phyloP scores from a whole-genome alignment of 2,329 filamentous ascomycete species.

The Fusarium siculi region DNA sequence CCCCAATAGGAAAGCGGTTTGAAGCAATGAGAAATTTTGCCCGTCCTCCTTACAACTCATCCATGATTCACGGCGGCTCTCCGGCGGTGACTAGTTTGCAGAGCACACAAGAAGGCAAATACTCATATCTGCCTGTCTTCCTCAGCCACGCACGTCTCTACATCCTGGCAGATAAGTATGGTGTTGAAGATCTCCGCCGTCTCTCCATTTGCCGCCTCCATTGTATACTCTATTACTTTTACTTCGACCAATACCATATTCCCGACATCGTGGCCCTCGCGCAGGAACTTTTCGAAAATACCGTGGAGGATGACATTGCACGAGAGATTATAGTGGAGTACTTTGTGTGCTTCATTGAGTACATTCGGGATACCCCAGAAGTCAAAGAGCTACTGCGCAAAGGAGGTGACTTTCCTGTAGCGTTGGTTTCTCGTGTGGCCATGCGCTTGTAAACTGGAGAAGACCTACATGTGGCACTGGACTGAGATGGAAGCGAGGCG shows the following conservation, averaged over 20 bases:
- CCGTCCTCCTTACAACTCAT: not conserved
- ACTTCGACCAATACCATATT: slow-evolving; percentile 23
- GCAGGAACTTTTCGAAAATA: slow-evolving; percentile 37
- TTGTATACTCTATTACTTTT: slow-evolving; percentile 20
- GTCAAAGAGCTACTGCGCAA: slow-evolving; percentile 22
- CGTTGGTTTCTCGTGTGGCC: slow-evolving; percentile 28
- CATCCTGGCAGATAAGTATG: slow-evolving; percentile 43
- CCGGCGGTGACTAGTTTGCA: not conserved
- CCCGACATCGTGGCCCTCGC: slow-evolving; percentile 33
- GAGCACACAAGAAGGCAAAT: not conserved
- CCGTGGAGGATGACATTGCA: slow-evolving; percentile 32
- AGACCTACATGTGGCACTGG: not conserved
- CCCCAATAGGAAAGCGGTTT: slow-evolving; percentile 18
- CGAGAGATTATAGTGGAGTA: slow-evolving; percentile 33
- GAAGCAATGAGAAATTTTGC: slow-evolving; percentile 26
- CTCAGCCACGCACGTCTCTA: slow-evolving; percentile 40
- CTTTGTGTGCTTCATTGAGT: slow-evolving; percentile 36
- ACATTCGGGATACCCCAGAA: slow-evolving; percentile 22
- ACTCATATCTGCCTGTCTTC: slow-evolving; percentile 31
- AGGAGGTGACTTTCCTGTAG: slow-evolving; percentile 35
- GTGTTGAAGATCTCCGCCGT: slow-evolving; percentile 24
- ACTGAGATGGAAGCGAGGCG: slow-evolving; percentile 8
- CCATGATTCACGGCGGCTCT: not conserved
- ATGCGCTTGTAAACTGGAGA: slow-evolving; percentile 5
- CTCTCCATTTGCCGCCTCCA: slow-evolving; percentile 37